Evolutionary conservation across 108 stramenopile species (phyloP).

Genomic region (Cyclotella cryptica): DNA sequence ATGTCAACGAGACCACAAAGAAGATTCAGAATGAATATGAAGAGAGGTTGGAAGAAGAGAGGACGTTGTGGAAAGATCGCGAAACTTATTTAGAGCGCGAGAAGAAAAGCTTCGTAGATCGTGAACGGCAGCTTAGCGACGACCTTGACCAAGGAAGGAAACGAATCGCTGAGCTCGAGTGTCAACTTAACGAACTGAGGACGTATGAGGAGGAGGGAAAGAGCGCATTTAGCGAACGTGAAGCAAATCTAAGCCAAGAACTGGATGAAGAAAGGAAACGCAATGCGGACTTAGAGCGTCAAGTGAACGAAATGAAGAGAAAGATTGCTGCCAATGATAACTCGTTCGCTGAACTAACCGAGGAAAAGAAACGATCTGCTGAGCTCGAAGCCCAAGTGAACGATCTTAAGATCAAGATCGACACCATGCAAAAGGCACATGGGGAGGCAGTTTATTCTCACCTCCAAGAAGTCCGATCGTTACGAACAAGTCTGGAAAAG

Average conservation of each 20-base stretch:
- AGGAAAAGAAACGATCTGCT: conserved; percentile 9
- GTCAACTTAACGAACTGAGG: not conserved
- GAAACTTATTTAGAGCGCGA: not conserved
- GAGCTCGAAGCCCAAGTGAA: conserved; percentile 13
- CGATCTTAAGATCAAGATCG: conserved; percentile 3
- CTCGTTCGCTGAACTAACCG: not conserved
- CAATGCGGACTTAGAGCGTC: conserved; percentile 2
- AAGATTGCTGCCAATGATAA: not conserved
- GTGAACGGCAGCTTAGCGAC: not conserved
- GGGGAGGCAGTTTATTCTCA: conserved; percentile 41
- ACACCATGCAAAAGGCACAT: conserved; percentile 16
- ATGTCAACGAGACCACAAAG: not conserved
- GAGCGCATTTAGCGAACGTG: not conserved
- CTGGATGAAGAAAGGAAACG: conserved; percentile 2
- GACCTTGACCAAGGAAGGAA: not conserved
- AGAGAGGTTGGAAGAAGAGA: conserved; percentile 8
- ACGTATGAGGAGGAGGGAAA: not conserved
- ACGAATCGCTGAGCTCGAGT: conserved; percentile 14
- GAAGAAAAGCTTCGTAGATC: not conserved
- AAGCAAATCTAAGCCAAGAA: not conserved
- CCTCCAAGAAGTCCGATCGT: conserved; percentile 39
- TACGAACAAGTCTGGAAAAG: conserved; percentile 42
- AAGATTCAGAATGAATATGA: not conserved
- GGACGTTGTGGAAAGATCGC: not conserved
- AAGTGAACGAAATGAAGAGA: conserved; percentile 4